Conservation (phyloP, 2,329 filamentous ascomycete genomes). For the Ophiostoma angusticollis region DNA sequence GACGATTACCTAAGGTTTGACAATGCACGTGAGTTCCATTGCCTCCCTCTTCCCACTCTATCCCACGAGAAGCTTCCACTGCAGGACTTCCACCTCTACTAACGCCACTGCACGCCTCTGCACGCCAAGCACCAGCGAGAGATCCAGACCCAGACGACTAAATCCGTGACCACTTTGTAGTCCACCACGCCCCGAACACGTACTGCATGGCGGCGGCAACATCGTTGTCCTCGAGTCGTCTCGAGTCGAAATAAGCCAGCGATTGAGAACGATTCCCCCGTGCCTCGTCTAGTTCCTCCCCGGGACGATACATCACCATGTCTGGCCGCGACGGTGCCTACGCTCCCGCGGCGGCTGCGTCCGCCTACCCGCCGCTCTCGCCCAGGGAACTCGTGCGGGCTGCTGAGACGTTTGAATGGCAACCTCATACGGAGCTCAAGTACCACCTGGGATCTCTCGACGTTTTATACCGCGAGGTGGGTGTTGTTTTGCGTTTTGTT, state of each 20-base stretch:
- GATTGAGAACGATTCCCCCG: neutral
- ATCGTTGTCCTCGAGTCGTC: neutral
- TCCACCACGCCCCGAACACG: neutral
- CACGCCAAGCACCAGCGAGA: no score
- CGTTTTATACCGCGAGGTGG: conserved; percentile 67
- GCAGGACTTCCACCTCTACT: no score
- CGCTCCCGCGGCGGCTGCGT: neutral
- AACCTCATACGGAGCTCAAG: conserved; percentile 59
- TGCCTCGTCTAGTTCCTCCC: neutral
- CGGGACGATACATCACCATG: no score
- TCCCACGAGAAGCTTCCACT: no score
- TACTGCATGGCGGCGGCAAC: neutral
- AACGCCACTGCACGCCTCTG: no score
- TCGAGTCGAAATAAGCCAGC: neutral
- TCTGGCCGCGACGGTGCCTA: neutral
- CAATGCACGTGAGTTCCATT: no score
- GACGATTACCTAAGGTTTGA: no score
- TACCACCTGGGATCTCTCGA: conserved; percentile 74
- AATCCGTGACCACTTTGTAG: no score
- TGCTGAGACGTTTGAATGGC: conserved; percentile 72
- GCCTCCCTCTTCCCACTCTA: no score
- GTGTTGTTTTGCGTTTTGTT: neutral
- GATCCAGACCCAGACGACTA: no score
- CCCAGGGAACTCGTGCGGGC: conserved; percentile 64
- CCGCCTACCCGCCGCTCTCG: conserved; percentile 41